A percentile compares a stretch with the other conserved stretches of the same genome.
Conservation (phyloP, 2,329 filamentous ascomycete genomes). For the Colletotrichum liaoningense region DNA sequence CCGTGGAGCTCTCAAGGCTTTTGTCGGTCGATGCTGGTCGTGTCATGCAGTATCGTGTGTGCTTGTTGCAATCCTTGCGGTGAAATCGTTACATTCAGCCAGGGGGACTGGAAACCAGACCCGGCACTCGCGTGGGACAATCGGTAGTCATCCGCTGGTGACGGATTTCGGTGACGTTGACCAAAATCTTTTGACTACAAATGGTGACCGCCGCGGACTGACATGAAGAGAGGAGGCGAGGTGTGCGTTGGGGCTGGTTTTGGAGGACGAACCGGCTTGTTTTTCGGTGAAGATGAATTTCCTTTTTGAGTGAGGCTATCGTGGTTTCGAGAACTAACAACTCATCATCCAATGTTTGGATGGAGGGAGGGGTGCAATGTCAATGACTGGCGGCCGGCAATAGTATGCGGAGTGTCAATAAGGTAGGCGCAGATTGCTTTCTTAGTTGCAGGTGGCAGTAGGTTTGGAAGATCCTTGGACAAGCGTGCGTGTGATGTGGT, state of each 20-base stretch:
- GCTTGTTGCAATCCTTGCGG: conserved; percentile 16
- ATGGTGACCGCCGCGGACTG: neutral
- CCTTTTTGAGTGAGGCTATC: conserved; percentile 1
- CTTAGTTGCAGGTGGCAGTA: neutral
- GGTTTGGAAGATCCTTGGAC: conserved; percentile 8
- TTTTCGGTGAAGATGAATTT: neutral
- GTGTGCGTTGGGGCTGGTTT: neutral
- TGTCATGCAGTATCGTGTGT: neutral
- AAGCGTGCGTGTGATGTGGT: conserved; percentile 26
- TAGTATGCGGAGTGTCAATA: conserved; percentile 11
- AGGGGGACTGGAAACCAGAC: neutral
- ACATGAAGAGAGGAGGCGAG: neutral
- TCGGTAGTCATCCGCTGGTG: conserved; percentile 14
- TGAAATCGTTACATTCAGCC: conserved; percentile 14
- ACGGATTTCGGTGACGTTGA: neutral
- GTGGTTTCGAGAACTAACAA: conserved; percentile 5
- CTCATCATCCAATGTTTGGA: conserved; percentile 25
- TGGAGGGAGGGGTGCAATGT: neutral
- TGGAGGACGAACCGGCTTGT: neutral
- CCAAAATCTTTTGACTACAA: neutral
- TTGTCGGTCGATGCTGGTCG: conserved; percentile 1
- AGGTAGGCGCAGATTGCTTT: conserved; percentile 2
- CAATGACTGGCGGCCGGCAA: neutral
- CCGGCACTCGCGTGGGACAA: conserved; percentile 16
- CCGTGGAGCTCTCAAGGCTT: conserved; percentile 18